A percentile compares a stretch with the other conserved stretches of the same genome.
phyloP scores from a whole-genome alignment of 2,329 filamentous ascomycete genomes.

The Penicillium freii region DNA sequence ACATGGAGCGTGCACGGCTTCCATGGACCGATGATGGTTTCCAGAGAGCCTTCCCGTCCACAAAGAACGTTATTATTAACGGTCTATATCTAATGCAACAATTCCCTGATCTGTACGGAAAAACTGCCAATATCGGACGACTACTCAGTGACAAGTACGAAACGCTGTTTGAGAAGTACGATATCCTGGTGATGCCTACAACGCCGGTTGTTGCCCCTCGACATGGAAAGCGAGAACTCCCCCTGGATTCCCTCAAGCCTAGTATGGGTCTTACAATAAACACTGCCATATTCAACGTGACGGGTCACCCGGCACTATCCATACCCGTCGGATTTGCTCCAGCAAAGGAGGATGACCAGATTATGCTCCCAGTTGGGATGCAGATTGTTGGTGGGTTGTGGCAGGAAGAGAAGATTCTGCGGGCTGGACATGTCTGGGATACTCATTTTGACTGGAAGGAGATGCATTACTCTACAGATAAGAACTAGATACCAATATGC shows the following conservation, averaged over 20 bases:
- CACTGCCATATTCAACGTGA: constrained; percentile 58
- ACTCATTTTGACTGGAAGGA: constrained; percentile 26
- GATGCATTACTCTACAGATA: constrained; percentile 6
- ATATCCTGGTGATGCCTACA: constrained; percentile 45
- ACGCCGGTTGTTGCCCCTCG: constrained; percentile 29
- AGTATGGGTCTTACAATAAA: constrained; percentile 55
- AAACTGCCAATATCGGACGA: constrained; percentile 43
- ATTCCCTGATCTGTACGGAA: constrained; percentile 42
- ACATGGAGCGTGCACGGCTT: constrained; percentile 51
- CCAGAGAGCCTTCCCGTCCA: constrained; percentile 47
- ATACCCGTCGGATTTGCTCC: constrained; percentile 51
- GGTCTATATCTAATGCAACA: constrained; percentile 42
- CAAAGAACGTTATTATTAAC: constrained; percentile 45
- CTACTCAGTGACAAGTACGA: constrained; percentile 42
- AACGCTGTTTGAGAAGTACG: constrained; percentile 40
- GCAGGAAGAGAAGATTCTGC: constrained; percentile 29
- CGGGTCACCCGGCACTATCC: constrained; percentile 56
- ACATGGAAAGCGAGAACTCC: constrained; percentile 25
- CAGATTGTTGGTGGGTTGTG: constrained; percentile 51
- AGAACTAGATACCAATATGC: constrained; percentile 2
- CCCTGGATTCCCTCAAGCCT: constrained; percentile 31
- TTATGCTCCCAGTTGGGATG: constrained; percentile 53
- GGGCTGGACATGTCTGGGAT: constrained; percentile 27
- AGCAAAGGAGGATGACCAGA: constrained; percentile 21
- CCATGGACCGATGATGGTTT: constrained; percentile 51